Conservation (phyloP, 352 stramenopile species). For the Pythium diclinum region DNA sequence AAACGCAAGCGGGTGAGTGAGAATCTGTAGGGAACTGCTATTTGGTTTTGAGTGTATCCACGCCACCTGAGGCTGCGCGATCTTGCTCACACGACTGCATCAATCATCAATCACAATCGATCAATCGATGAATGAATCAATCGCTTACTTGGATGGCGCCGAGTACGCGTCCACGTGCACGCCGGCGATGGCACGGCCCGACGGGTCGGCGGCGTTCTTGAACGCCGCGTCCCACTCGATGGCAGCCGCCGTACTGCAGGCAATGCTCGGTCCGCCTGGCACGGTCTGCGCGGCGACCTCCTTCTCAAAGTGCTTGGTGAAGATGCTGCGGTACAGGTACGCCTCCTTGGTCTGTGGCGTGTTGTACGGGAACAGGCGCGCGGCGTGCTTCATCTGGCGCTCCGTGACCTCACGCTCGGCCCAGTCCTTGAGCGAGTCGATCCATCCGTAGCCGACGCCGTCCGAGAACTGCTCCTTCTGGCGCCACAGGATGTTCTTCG, state of each 20-base stretch:
- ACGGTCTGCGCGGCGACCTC: constrained; percentile 96
- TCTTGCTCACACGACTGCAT: background rate
- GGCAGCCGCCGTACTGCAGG: constrained; percentile 96
- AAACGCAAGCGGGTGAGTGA: too few relatives aligned
- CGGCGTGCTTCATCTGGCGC: constrained; percentile 93
- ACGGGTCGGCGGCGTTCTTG: constrained; percentile 93
- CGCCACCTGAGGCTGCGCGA: background rate
- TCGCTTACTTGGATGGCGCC: background rate
- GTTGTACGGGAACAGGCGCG: constrained; percentile 97
- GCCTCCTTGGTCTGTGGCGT: constrained; percentile 98
- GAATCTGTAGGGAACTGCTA: background rate
- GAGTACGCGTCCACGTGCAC: constrained; percentile 95
- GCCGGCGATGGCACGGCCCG: constrained; percentile 91
- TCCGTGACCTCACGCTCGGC: constrained; percentile 94
- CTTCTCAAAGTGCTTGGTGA: constrained; percentile 97
- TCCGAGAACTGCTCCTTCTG: constrained; percentile 99
- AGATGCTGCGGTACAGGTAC: constrained; percentile 96
- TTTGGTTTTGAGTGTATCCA: background rate
- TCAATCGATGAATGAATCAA: background rate
- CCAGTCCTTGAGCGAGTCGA: constrained; percentile 96
- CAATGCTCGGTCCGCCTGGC: constrained; percentile 96
- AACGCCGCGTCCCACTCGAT: constrained; percentile 97
- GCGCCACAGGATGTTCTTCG: constrained; percentile 97
- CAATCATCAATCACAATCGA: background rate
- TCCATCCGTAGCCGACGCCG: constrained; percentile 98